These are phyloP conservation scores for Taphrina confusa DNA, from an alignment of 1,139 yeast species.

Conservation along the genomic window DNA sequence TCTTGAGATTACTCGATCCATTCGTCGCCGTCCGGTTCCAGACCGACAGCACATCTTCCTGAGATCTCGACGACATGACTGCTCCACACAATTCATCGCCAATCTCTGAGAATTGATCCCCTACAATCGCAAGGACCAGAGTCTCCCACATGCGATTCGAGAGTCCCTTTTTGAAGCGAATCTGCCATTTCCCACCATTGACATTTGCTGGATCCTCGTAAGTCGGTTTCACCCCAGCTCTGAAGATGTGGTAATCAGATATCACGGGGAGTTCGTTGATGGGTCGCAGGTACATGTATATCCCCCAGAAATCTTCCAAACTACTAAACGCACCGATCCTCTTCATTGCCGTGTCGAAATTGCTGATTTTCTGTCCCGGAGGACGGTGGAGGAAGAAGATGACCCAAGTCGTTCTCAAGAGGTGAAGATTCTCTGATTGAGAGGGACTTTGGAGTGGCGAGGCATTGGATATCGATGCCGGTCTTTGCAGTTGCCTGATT, in stretches of 20 bases:
- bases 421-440: slow-evolving; percentile 38
- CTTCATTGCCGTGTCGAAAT: slow-evolving; percentile 47
- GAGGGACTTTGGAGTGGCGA: slow-evolving; percentile 38
- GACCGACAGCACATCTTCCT: slow-evolving; percentile 47
- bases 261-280: slow-evolving; percentile 57
- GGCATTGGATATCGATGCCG: slow-evolving; percentile 39
- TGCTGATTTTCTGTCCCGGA: slow-evolving; percentile 46
- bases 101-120: slow-evolving; percentile 40
- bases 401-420: slow-evolving; percentile 44
- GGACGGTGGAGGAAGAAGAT: slow-evolving; percentile 49
- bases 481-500: slow-evolving; percentile 21
- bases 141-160: slow-evolving; percentile 47
- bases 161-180: slow-evolving; percentile 51
- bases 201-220: slow-evolving; percentile 71
- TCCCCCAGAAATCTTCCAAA: slow-evolving; percentile 63
- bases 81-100: slow-evolving; percentile 47
- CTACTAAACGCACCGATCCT: slow-evolving; percentile 48
- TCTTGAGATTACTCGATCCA: slow-evolving; percentile 39
- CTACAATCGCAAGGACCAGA: slow-evolving; percentile 45
- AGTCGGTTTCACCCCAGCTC: slow-evolving; percentile 65
- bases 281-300: slow-evolving; percentile 54
- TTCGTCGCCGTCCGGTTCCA: slow-evolving; percentile 44
- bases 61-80: slow-evolving; percentile 47
- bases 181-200: slow-evolving; percentile 68
- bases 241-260: slow-evolving; percentile 62